Evolutionary conservation across 2,329 filamentous ascomycete species (phyloP), one percentile per base, ranked within the genome.

Genomic region (Cladosporium oxysporum): DNA sequence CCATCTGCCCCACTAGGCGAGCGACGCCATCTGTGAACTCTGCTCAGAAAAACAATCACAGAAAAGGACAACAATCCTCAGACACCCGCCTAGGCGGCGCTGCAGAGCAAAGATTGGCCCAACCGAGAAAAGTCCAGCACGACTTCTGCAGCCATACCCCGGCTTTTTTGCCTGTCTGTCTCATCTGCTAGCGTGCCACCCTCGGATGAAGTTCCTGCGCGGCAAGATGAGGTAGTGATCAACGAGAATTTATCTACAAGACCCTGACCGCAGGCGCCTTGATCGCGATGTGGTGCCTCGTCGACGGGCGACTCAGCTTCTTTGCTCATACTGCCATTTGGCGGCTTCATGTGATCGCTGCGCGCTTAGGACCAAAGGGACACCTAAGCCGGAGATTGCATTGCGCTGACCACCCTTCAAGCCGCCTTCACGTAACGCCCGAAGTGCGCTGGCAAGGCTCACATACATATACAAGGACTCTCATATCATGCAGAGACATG

Each of bases 181-280:
- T 47, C 41, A 47, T 21, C n/a, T 21, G n/a, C n/a, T 62, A 53
- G 60, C 49, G 60, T 37, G 41, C 41, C 60, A 41, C 47, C 59
- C 49, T n/a, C 50, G 61, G 35, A 35, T 31, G 61, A 63, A 63
- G 60, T 55, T 62, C 60, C 60, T 62, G 60, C 49, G 60, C 49
- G 53, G 35, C 49, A 59, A 41, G 33, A 63, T 63, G 61, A 63
- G 61, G 61, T 57, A 63, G 61, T 57, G 61, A 63, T 63, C 61
- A 63, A 57, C 61, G 28, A 62, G 60, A 62, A 53, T 62, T 58
- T 62, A 31, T 52, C 35, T 35, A n/a, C 6, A 28, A 21, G 49
- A 53, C 61, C 61, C 49, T 63, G 44, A 62, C 41, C 18, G 29
- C 29, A 23, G 14, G 50, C 53, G 49, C 49, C 50, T 57, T 50